Base-by-base conservation (phyloP, 2,329 filamentous ascomycete genomes). In the Chrysoporthe puriensis region DNA sequence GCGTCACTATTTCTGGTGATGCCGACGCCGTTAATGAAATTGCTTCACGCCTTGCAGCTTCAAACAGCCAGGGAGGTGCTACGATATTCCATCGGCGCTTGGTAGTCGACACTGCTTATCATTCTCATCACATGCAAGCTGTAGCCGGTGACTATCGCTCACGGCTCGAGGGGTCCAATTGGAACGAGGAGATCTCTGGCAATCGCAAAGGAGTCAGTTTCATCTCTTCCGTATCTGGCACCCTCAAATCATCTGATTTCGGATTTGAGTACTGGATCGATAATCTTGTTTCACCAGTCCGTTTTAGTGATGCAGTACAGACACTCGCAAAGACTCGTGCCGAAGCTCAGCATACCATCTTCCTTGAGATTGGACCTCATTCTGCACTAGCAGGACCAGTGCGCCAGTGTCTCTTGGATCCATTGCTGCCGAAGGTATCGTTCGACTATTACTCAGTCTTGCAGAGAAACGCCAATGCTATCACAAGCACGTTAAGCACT, bases 401-500 rank as follows among this genome's bases (percentile, higher is more conserved):
- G 34, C 71, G 72, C 66, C 75, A 77, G 60, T 34, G 42, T 32
- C 32, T 66, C 14, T 21, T 9, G 21, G 3, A 21, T 1, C 13
- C 13, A 18, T 18, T 14, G 18, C 21, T 34, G 3, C 42, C 52
- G 0, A 50, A 11, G 6, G 2, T 48, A 48, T 14, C 11, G 46
- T 18, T 18, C 8, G 46, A 48, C 46, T 48, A 48, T 0, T 40
- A 76, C 3, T 78, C 82, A 1, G 76, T 77, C 0, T 81, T 91
- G 2, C 72, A 85, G 4, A 82, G 86, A 43, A 83, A 85, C 32
- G 82, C 85, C 63, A 78, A 85, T 61, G 82, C 83, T 0, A 82
- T 84, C 1, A 79, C 81, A 16, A 78, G 79, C 0, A 79, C 81
- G 0, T 73, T 83, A 43, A 80, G 84, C 36, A 73, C 83, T 1